phyloP scores from a whole-genome alignment of 768 basidiomycete species.

The Guyanaporus albipodus region DNA sequence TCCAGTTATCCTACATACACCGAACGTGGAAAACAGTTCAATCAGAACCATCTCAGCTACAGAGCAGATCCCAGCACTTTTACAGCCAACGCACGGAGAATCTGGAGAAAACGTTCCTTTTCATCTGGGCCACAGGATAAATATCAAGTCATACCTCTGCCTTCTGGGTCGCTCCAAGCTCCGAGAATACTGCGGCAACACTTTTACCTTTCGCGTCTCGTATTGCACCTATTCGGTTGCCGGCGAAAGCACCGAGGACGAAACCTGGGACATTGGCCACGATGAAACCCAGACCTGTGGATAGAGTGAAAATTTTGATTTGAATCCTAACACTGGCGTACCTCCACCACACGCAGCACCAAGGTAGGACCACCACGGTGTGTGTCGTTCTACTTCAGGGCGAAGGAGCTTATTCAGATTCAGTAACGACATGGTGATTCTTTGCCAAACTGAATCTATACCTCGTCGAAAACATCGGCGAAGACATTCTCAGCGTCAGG shows the following conservation, averaged over 20 bases:
- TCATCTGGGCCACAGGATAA: not conserved
- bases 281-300: conserved; percentile 35
- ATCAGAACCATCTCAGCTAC: conserved; percentile 3
- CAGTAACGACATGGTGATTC: not conserved
- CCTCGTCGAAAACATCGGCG: conserved; percentile 90
- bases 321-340: conserved; percentile 20
- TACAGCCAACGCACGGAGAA: conserved; percentile 74
- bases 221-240: conserved; percentile 87
- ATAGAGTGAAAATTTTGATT: conserved; percentile 32
- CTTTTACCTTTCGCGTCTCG: conserved; percentile 94
- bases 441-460: conserved; percentile 28
- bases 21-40: not conserved
- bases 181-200: conserved; percentile 82
- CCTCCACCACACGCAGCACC: conserved; percentile 70
- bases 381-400: conserved; percentile 71
- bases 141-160: conserved; percentile 62
- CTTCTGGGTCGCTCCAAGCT: conserved; percentile 73
- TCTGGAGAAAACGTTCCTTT: conserved; percentile 39
- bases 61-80: conserved; percentile 75
- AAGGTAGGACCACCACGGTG: conserved; percentile 72
- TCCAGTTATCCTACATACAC: conserved; percentile 9
- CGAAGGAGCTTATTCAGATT: conserved; percentile 56
- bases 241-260: conserved; percentile 81
- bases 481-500: conserved; percentile 83
- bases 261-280: conserved; percentile 84